Conservation (phyloP, 208 protist species). For the Acanthamoeba triangularis region DNA sequence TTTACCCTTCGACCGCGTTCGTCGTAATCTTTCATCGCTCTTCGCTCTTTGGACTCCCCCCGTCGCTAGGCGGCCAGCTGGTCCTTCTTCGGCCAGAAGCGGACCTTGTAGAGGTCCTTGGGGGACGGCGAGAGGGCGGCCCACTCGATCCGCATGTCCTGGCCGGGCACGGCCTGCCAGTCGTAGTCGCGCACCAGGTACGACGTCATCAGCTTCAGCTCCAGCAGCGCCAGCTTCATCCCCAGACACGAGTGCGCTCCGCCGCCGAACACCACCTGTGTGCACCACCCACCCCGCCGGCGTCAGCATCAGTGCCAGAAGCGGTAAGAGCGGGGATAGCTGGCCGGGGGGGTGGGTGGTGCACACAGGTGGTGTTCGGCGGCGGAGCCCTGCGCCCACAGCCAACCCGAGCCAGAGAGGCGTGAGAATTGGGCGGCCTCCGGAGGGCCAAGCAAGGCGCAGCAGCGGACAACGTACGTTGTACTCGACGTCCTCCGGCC, state of each 20-base stretch:
- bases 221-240: conserved; percentile 13
- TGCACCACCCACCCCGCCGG: not conserved
- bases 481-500: not conserved
- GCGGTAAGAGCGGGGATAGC: not conserved
- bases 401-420: not conserved
- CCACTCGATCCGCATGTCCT: conserved; percentile 47
- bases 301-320: not conserved
- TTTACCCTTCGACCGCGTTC: too few relatives aligned
- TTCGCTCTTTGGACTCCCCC: not conserved
- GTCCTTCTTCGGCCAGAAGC: conserved; percentile 6
- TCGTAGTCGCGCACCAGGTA: conserved; percentile 20
- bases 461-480: not conserved
- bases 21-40: not conserved
- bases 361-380: not conserved
- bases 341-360: not conserved
- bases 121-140: conserved; percentile 16
- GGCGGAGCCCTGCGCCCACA: not conserved
- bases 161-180: not conserved
- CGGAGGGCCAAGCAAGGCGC: not conserved
- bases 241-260: conserved; percentile 31
- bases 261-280: conserved; percentile 24
- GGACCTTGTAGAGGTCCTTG: conserved; percentile 30
- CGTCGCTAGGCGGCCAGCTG: not conserved
- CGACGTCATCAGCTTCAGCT: conserved; percentile 28
- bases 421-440: not conserved